phyloP scores from a whole-genome alignment of 768 basidiomycete genomes.

The Rhizopogon roseolus region DNA sequence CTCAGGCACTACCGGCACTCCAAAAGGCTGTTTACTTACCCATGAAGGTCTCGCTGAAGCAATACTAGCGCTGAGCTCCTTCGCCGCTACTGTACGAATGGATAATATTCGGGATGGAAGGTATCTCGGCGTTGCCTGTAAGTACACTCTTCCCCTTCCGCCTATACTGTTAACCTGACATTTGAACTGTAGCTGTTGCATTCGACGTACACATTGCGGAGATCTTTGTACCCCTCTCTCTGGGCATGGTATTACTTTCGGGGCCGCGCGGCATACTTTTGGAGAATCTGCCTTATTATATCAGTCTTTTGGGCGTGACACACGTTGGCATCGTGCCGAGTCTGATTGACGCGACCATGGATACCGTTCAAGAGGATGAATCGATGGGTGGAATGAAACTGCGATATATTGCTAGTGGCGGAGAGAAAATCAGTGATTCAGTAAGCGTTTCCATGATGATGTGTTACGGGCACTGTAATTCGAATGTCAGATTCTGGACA shows the following conservation, averaged over 20 bases:
- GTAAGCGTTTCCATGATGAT: slow-evolving; percentile 22
- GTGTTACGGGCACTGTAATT: background rate
- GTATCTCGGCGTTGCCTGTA: slow-evolving; percentile 42
- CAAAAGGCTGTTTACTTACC: slow-evolving; percentile 44
- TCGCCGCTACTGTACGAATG: slow-evolving; percentile 18
- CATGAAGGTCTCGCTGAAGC: slow-evolving; percentile 30
- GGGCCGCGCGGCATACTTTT: slow-evolving; percentile 34
- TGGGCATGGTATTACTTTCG: slow-evolving; percentile 42
- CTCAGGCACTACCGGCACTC: slow-evolving; percentile 46
- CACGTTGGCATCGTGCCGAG: slow-evolving; percentile 50
- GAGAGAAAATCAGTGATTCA: slow-evolving; percentile 49
- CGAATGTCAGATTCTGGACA: slow-evolving; percentile 32
- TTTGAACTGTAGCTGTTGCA: slow-evolving; percentile 35
- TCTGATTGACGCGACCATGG: slow-evolving; percentile 45
- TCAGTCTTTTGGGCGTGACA: slow-evolving; percentile 37
- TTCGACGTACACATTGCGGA: slow-evolving; percentile 50
- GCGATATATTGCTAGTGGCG: slow-evolving; percentile 44
- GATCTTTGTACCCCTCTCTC: slow-evolving; percentile 33
- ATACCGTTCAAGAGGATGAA: slow-evolving; percentile 21
- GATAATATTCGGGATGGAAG: slow-evolving; percentile 21
- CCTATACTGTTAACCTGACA: slow-evolving; percentile 2
- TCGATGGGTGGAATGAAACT: slow-evolving; percentile 28
- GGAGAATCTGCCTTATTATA: slow-evolving; percentile 38
- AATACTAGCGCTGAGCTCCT: slow-evolving; percentile 22
- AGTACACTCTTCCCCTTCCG: slow-evolving; percentile 2